Base-by-base conservation (phyloP, 1,284 basidiomycete genomes). In the Moniliella sp. region DNA sequence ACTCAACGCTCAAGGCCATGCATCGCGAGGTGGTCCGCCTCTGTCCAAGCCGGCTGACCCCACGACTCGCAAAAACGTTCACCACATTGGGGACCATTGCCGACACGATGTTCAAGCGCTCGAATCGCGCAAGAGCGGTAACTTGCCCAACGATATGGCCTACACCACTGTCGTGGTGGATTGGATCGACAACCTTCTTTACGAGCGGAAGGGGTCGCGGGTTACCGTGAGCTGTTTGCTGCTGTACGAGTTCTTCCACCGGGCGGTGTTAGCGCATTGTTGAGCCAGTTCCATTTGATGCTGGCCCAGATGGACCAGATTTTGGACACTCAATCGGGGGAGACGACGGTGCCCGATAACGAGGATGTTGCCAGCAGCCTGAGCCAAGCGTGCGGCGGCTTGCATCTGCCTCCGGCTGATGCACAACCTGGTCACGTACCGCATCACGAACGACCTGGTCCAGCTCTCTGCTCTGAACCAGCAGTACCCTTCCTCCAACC, bases 11-110 rank as follows among this genome's bases (percentile, higher is more conserved):
- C n/a, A 36, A 73, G 74, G 76, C 80, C 3, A 78, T 94, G 59
- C 83, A 91, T 65, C 78, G 81, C 69, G 75, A 84, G 11, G 73
- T 84, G 39, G 76, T 84, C 40, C 79, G 82, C 57, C 68, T 91
- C 76, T 93, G 57, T 60, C 64, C 8, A 74, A 80, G 52, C 76
- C 75, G 15, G 86, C 37, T 71, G 77, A 17, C 45, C 74, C 10
- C 88, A 97, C 50, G 45, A 70, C 1, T 53, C 68, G 3, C 82
- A 88, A 60, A 78, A 74, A n/a, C n/a, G n/a, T n/a, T n/a, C 8
- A 68, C 71, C 8, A 72, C 79, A 1, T 75, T 80, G 0, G 63
- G 67, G 26, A 64, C 72, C 15, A 63, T 97, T 23, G 77, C 81
- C 1, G 64, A 70, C 2, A 68, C 83, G 25, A 68, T 93, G 61